Evolutionary conservation across 192 early-diverging fungal genomes (phyloP).

Genomic region (Coemansia sp.): DNA sequence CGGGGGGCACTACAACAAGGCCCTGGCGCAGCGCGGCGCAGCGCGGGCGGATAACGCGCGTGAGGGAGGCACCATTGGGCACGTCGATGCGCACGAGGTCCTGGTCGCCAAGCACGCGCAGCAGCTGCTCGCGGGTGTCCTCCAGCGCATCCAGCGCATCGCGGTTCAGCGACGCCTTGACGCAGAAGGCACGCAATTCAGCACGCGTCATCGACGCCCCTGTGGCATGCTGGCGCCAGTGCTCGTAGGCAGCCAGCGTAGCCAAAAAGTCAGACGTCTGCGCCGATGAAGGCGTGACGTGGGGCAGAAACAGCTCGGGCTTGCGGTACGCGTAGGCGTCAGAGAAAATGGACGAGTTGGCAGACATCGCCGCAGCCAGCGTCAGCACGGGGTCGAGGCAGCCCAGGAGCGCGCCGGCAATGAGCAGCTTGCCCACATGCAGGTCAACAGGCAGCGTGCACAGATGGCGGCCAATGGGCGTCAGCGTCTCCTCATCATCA

Average conservation of each 20-base stretch:
- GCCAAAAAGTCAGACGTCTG: slow-evolving; percentile 25
- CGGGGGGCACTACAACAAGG: slow-evolving; percentile 9
- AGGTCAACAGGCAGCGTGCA: slow-evolving; percentile 73
- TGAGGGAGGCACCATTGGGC: background rate
- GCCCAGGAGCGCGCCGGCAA: slow-evolving; percentile 70
- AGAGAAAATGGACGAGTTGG: background rate
- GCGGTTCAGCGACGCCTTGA: slow-evolving; percentile 3
- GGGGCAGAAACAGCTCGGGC: background rate
- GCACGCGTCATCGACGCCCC: background rate
- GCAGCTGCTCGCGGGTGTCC: slow-evolving; percentile 33
- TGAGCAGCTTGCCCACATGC: slow-evolving; percentile 70
- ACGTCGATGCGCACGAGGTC: slow-evolving; percentile 1
- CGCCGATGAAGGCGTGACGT: background rate
- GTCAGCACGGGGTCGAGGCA: slow-evolving; percentile 80
- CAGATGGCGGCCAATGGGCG: slow-evolving; percentile 72
- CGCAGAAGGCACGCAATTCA: slow-evolving; percentile 8
- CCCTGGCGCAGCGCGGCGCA: background rate
- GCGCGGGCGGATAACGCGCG: background rate
- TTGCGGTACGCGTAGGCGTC: slow-evolving; percentile 4
- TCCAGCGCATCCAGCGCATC: slow-evolving; percentile 29
- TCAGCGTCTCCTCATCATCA: slow-evolving; percentile 53
- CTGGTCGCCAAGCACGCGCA: slow-evolving; percentile 12
- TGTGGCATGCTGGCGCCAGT: slow-evolving; percentile 15
- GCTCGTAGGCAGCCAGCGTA: slow-evolving; percentile 17
- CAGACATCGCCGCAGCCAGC: slow-evolving; percentile 60